These are phyloP conservation scores for Clavariopsis aquatica DNA, from an alignment of 495 filamentous ascomycete species.

Conservation along the genomic window DNA sequence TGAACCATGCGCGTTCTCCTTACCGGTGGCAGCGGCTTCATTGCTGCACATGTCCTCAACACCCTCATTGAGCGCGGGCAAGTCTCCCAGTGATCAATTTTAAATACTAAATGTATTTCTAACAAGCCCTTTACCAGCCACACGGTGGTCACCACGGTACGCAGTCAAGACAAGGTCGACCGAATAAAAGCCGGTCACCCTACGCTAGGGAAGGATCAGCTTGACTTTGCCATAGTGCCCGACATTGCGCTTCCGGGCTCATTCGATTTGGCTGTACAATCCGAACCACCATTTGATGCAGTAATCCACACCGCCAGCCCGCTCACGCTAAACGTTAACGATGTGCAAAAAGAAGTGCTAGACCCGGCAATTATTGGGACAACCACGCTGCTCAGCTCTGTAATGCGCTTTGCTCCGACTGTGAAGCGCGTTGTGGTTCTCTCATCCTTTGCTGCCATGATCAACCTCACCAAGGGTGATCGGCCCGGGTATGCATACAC, in stretches of 20 bases:
- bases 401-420: neutral
- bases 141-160: constrained; percentile 27
- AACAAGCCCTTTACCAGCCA: neutral
- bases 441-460: neutral
- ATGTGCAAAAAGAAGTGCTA: neutral
- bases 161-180: constrained; percentile 16
- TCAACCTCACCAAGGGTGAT: neutral
- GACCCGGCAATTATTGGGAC: constrained; percentile 12
- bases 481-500: constrained; percentile 28
- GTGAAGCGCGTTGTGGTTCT: neutral
- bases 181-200: constrained; percentile 4
- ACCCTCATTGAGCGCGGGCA: constrained; percentile 18
- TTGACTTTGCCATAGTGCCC: constrained; percentile 50
- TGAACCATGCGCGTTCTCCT: constrained; percentile 30
- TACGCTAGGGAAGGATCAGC: constrained; percentile 2
- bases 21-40: constrained; percentile 38
- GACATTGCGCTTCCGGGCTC: constrained; percentile 51
- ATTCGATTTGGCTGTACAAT: constrained; percentile 51
- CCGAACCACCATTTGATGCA: constrained; percentile 33
- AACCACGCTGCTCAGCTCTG: neutral
- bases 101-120: too few relatives aligned
- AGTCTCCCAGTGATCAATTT: too few relatives aligned
- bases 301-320: constrained; percentile 16
- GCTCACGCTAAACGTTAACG: neutral
- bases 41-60: constrained; percentile 31